phyloP scores from a whole-genome alignment of 768 basidiomycete species.

The Mrakia frigida region DNA sequence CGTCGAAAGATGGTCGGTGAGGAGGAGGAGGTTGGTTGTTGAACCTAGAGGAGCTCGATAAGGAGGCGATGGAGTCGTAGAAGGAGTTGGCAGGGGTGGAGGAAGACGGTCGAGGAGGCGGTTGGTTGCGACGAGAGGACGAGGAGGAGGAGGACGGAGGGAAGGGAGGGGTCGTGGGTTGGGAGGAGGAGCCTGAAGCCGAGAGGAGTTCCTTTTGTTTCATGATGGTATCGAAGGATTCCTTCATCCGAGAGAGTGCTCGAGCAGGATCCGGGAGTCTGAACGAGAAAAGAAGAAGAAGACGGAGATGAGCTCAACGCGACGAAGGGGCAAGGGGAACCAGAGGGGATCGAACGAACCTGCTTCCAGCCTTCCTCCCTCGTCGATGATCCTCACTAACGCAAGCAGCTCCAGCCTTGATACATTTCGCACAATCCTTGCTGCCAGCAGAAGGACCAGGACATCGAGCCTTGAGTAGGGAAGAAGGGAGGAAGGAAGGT shows the following conservation, averaged over 20 bases:
- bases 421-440: not conserved
- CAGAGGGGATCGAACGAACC: not conserved
- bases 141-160: not conserved
- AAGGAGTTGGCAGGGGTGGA: not conserved
- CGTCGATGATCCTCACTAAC: not conserved
- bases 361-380: not conserved
- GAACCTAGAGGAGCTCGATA: too few species aligned
- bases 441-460: not conserved
- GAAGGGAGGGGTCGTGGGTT: not conserved
- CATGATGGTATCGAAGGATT: not conserved
- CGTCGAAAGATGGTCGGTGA: not conserved
- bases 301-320: not conserved
- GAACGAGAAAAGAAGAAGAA: not conserved
- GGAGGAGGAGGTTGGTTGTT: not conserved
- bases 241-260: constrained; percentile 5
- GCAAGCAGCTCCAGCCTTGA: not conserved
- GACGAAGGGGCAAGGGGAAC: not conserved
- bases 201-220: not conserved
- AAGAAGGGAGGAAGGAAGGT: not conserved
- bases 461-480: not conserved
- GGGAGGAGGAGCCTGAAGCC: not conserved
- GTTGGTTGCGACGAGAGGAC: not conserved
- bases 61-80: too few species aligned
- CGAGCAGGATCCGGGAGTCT: not conserved
- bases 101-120: not conserved